phyloP scores from a whole-genome alignment of 768 basidiomycete species.

The Lactarius sanguifluus region DNA sequence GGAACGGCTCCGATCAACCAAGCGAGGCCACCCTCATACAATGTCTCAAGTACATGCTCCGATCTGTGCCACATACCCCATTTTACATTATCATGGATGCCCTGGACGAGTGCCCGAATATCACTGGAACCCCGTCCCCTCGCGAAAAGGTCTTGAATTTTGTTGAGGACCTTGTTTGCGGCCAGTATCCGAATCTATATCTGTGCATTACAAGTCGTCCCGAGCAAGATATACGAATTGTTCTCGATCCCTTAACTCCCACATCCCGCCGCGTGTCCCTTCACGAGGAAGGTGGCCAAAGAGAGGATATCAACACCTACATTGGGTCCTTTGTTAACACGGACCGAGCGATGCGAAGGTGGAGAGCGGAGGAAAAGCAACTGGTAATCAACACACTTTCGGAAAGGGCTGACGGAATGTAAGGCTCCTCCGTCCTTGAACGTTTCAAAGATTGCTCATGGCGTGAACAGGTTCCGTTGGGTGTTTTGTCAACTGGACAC shows the following conservation, averaged over 20 bases:
- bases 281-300: constrained; percentile 13
- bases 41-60: constrained; percentile 3
- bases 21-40: neutral
- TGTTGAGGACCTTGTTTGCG: neutral
- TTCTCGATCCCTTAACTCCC: constrained; percentile 2
- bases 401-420: constrained; percentile 11
- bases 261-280: neutral
- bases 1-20: neutral
- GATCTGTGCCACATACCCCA: neutral
- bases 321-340: neutral
- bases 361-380: constrained; percentile 7
- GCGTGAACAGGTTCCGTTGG: constrained; percentile 5
- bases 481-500: constrained; percentile 7
- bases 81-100: constrained; percentile 6
- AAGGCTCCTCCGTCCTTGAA: neutral
- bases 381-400: constrained; percentile 1
- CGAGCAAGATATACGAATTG: constrained; percentile 2
- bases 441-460: neutral
- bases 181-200: neutral
- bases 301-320: constrained; percentile 2
- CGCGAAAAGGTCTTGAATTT: constrained; percentile 2
- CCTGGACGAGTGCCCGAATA: constrained; percentile 9
- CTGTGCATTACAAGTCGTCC: constrained; percentile 15
- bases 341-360: constrained; percentile 6
- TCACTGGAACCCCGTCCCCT: neutral